phyloP scores from a whole-genome alignment of 1,139 yeast species.

The Scheffersomyces illinoinensis region DNA sequence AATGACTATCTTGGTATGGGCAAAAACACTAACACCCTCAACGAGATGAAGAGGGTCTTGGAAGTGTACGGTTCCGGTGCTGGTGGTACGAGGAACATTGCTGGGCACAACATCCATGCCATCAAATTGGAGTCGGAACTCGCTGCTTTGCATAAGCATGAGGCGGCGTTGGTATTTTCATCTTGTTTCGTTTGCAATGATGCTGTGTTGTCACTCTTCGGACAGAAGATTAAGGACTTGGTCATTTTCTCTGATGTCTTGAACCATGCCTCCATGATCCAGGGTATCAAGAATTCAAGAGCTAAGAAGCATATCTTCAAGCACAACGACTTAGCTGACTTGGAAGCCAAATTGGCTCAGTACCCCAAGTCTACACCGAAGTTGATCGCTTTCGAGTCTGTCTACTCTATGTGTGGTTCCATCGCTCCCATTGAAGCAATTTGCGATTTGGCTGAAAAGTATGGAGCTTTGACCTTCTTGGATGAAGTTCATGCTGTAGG shows the following conservation, averaged over 20 bases:
- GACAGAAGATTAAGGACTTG: conserved; percentile 84
- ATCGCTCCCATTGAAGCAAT: conserved; percentile 91
- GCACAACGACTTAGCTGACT: conserved; percentile 83
- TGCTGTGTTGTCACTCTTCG: conserved; percentile 89
- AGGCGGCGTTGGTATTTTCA: conserved; percentile 90
- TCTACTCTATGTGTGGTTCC: conserved; percentile 98
- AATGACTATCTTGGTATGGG: conserved; percentile 98
- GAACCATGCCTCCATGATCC: conserved; percentile 98
- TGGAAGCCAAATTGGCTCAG: conserved; percentile 73
- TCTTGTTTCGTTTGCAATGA: conserved; percentile 98
- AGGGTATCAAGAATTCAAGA: conserved; percentile 89
- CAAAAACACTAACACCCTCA: conserved; percentile 66
- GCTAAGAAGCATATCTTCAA: conserved; percentile 86
- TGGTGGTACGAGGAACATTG: conserved; percentile 98
- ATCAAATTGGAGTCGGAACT: conserved; percentile 80
- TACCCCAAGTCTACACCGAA: conserved; percentile 88
- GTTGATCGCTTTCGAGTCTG: conserved; percentile 94
- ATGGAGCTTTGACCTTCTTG: conserved; percentile 93
- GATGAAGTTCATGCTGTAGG: conserved; percentile 99
- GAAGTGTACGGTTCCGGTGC: conserved; percentile 97
- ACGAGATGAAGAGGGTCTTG: conserved; percentile 77
- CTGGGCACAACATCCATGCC: conserved; percentile 93
- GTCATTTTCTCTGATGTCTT: conserved; percentile 90
- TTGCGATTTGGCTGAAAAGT: conserved; percentile 94
- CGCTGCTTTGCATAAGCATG: conserved; percentile 91